phyloP scores from a whole-genome alignment of 441 rosid species.

The Arabidopsis lyrata region DNA sequence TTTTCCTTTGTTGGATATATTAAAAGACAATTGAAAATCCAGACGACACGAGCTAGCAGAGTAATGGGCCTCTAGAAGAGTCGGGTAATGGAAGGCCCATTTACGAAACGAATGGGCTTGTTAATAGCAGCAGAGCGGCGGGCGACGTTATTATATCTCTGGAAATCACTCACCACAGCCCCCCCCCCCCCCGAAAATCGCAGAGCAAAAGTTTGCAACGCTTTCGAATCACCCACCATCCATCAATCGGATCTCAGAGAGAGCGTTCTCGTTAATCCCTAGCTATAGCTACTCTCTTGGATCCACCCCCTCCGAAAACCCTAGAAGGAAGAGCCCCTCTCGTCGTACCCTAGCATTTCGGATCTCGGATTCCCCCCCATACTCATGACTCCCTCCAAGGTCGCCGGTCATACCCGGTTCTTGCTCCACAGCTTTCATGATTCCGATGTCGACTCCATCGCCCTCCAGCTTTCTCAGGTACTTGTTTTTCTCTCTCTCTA shows the following conservation, averaged over 20 bases:
- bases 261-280: not conserved
- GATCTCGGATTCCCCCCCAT: too few species aligned
- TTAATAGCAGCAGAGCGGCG: not conserved
- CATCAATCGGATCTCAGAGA: not conserved
- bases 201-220: too few species aligned
- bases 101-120: not conserved
- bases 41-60: not conserved
- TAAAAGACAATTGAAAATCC: not conserved
- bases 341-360: too few species aligned
- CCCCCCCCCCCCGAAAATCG: not conserved
- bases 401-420: slow-evolving; percentile 77
- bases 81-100: not conserved
- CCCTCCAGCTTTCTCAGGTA: slow-evolving; percentile 73
- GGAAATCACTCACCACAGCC: not conserved
- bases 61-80: not conserved
- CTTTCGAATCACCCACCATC: too few species aligned
- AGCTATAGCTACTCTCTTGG: too few species aligned
- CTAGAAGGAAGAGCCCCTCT: too few species aligned
- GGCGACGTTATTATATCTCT: not conserved
- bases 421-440: slow-evolving; percentile 67
- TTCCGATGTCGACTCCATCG: slow-evolving; percentile 65
- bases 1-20: not conserved
- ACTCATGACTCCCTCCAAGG: slow-evolving; percentile 51
- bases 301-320: too few species aligned
- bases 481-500: not conserved